Conservation (phyloP, 768 basidiomycete genomes). For the Lyophyllum semitale region DNA sequence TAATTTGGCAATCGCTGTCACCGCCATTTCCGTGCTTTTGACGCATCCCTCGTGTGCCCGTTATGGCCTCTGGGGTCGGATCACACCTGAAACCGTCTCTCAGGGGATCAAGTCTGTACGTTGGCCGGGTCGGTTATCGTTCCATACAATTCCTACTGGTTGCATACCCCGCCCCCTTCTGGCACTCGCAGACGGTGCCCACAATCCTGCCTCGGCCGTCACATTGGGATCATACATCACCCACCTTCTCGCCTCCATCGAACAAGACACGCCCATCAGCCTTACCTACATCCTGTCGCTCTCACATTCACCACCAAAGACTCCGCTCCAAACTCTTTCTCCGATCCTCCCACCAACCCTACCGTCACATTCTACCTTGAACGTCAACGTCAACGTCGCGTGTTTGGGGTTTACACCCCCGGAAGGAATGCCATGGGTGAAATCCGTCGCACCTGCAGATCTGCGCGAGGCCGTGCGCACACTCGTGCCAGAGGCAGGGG, state of each 20-base stretch:
- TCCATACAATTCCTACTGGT: conserved; percentile 39
- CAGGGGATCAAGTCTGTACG: conserved; percentile 57
- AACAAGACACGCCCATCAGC: conserved; percentile 27
- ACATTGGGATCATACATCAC: conserved; percentile 68
- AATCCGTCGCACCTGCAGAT: conserved; percentile 53
- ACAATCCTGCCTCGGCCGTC: conserved; percentile 79
- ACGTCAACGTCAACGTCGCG: conserved; percentile 48
- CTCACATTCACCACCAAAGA: conserved; percentile 87
- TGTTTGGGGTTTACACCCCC: conserved; percentile 70
- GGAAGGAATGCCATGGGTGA: conserved; percentile 95
- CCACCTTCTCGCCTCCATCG: conserved; percentile 28
- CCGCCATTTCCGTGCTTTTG: conserved; percentile 60
- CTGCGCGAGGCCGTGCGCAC: conserved; percentile 45
- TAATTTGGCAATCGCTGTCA: conserved; percentile 75
- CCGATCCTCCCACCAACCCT: conserved; percentile 58
- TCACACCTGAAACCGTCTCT: conserved; percentile 53
- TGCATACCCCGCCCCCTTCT: conserved; percentile 22
- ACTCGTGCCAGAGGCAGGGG: conserved; percentile 45
- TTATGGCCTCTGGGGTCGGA: conserved; percentile 25
- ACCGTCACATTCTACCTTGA: conserved; percentile 22
- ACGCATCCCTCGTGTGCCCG: conserved; percentile 34
- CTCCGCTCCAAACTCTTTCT: conserved; percentile 66
- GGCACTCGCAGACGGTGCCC: conserved; percentile 90
- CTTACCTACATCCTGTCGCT: conserved; percentile 79
- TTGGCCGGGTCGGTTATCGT: conserved; percentile 89